A percentile compares a stretch with the other conserved stretches of the same genome.
Evolutionary conservation across 1,139 yeast genomes (phyloP).

Genomic region (Meyerozyma sp.): DNA sequence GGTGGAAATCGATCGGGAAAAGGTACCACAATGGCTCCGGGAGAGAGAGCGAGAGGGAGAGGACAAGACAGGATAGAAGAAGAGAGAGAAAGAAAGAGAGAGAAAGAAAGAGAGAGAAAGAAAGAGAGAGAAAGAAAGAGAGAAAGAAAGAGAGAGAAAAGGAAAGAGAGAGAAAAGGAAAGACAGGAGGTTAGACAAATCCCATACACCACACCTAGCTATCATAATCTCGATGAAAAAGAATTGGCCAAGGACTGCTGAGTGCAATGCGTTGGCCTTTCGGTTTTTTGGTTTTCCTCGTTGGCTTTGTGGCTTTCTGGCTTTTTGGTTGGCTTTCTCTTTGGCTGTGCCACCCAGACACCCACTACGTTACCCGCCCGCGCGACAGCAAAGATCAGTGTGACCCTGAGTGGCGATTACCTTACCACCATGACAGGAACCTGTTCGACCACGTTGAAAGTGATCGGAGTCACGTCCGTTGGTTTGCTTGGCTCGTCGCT

Average conservation of each 20-base stretch:
- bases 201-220: not conserved
- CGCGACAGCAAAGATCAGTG: slow-evolving; percentile 1
- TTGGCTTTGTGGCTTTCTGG: too few species aligned
- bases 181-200: not conserved
- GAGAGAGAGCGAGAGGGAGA: not conserved
- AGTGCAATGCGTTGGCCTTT: too few species aligned
- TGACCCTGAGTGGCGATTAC: slow-evolving; percentile 1
- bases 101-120: not conserved
- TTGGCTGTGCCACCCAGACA: not conserved
- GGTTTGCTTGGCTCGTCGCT: slow-evolving; percentile 45
- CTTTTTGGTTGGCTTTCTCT: too few species aligned
- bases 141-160: not conserved
- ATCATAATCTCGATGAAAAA: too few species aligned
- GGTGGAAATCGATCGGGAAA: slow-evolving; percentile 44
- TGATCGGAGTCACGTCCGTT: slow-evolving; percentile 47
- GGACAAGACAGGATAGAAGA: too few species aligned
- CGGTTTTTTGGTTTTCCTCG: too few species aligned
- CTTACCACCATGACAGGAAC: slow-evolving; percentile 30
- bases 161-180: not conserved
- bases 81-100: not conserved
- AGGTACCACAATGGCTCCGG: slow-evolving; percentile 42
- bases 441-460: slow-evolving; percentile 46
- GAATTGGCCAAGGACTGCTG: too few species aligned
- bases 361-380: not conserved
- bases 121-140: not conserved